Conservation (phyloP, 495 filamentous ascomycete species). For the Xylaria venustula region DNA sequence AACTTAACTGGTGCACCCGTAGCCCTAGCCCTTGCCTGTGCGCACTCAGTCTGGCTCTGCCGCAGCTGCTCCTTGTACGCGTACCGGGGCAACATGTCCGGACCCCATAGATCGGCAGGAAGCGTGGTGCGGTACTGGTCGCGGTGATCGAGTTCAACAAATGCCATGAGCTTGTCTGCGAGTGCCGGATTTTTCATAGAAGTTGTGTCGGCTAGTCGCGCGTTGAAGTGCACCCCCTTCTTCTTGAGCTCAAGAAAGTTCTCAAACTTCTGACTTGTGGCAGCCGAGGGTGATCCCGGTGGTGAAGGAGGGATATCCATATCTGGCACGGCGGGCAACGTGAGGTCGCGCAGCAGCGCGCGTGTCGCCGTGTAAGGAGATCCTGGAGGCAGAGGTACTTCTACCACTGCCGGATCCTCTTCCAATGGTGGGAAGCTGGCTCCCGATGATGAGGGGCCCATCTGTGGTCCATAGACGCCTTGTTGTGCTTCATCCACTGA, state of each 20-base stretch:
- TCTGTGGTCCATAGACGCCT: slow-evolving; percentile 27
- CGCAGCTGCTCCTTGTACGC: slow-evolving; percentile 74
- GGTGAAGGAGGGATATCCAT: slow-evolving; percentile 84
- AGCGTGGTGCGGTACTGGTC: slow-evolving; percentile 77
- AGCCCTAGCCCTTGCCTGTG: slow-evolving; percentile 53
- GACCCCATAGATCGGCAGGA: slow-evolving; percentile 64
- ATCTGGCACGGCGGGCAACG: slow-evolving; percentile 77
- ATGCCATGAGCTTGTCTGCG: slow-evolving; percentile 73
- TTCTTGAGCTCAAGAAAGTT: slow-evolving; percentile 84
- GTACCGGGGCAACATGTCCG: slow-evolving; percentile 60
- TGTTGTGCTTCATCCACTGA: slow-evolving; percentile 12
- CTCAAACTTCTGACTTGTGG: slow-evolving; percentile 69
- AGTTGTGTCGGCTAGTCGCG: slow-evolving; percentile 66
- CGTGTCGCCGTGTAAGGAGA: slow-evolving; percentile 72
- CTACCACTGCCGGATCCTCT: slow-evolving; percentile 22
- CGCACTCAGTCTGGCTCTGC: slow-evolving; percentile 60
- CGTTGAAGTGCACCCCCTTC: slow-evolving; percentile 88
- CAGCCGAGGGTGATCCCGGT: slow-evolving; percentile 66
- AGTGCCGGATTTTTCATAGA: slow-evolving; percentile 80
- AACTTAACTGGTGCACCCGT: slow-evolving; percentile 68
- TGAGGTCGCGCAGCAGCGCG: slow-evolving; percentile 71
- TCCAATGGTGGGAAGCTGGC: slow-evolving; percentile 35
- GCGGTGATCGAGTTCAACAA: slow-evolving; percentile 65
- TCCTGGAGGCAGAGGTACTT: slow-evolving; percentile 40
- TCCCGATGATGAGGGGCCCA: slow-evolving; percentile 25